Base-by-base conservation (phyloP, 306 rosid genomes). In the Gastrolobium villosum region DNA sequence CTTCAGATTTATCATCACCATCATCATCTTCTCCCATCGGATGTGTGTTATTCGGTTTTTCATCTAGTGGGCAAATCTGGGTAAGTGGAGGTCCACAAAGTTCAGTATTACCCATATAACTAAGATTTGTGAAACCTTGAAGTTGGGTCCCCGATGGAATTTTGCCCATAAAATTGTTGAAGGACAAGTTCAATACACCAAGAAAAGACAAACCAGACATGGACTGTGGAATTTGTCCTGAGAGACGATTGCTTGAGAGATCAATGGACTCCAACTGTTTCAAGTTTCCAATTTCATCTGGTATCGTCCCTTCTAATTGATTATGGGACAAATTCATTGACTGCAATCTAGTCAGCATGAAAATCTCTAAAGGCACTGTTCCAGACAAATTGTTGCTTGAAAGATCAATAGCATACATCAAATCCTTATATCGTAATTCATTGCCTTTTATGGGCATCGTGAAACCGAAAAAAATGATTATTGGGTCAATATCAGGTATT, bases 291-390 rank as follows among this genome's bases (percentile, higher is more conserved):
- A 85, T 75, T 7, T 36, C 55, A 3, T 65, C 1, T 28, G 90
- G 76, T 20, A 87, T 81, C 2, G 7, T 5, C 20, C 84, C 88
- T 5, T 13, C 10, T 9, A 87, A 60, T 15, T 59, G 70, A 65
- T 87, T 84, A 20, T 1, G 43, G 6, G 86, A 69, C n/a, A 87
- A 65, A 69, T 84, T 80, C 72, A 87, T 45, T 1, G 72, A 65
- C 0, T 59, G 32, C 48, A 84, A 11, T 41, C 7, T 9, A 20
- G 26, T 20, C 26, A 20, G 26, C 26, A 20, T 20, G 26, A 20
- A 20, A 20, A 20, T 20, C 26, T 20, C 26, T 20, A 20, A 4
- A 2, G 88, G 83, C 28, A 87, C 65, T 28, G 20, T 31, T 26
- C 83, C 88, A 68, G 26, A 20, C 26, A 20, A 20, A 20, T 20